Evolutionary conservation across 1,139 yeast species (phyloP), one percentile per base, ranked within the genome.

Genomic region (Suhomyces taliae): DNA sequence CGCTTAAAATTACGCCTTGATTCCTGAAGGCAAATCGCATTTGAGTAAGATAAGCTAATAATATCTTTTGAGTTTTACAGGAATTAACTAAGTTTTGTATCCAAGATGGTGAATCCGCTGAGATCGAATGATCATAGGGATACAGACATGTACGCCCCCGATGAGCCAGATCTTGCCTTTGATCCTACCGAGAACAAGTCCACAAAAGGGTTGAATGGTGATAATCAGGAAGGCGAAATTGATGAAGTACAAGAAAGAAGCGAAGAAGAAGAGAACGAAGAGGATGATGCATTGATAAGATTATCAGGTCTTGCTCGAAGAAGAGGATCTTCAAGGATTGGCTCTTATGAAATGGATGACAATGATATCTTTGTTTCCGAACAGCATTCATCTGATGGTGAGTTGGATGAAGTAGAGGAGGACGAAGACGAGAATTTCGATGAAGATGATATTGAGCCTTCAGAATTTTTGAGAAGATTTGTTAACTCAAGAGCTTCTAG

Each of bases 381-480:
- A 10, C 59, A 51, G 19, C 57, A 55, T 8, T 52, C 51, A 27
- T 54, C 51, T 8, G 54, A 54, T 7, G 53, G 48, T n/a, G 57
- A 55, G 6, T 54, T 50, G 11, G 60, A 50, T 11, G 60, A 55
- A 1, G 59, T 50, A 11, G 58, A 52, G 7, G 54, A 53, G 8
- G 53, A 49, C 12, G 56, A 56, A 6, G 55, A 52, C 14, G 59
- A 52, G 1, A 60, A 44, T 7, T 62, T 56, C 4, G 65, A 59
- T 9, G 64, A 57, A n/a, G 58, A 53, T 6, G 52, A 57, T 12
- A 49, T 59, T 53, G 38, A 61, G 54, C 55, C 70, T 39, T 55
- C 64, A 27, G 65, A 60, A 31, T 60, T 64, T 40, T 53, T 66
- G 35, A 55, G 67, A 31, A 55, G 66, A 41, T 54, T 63, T 32